Evolutionary conservation across 257 asterid species (phyloP).

Genomic region (Hygrophila difformis): DNA sequence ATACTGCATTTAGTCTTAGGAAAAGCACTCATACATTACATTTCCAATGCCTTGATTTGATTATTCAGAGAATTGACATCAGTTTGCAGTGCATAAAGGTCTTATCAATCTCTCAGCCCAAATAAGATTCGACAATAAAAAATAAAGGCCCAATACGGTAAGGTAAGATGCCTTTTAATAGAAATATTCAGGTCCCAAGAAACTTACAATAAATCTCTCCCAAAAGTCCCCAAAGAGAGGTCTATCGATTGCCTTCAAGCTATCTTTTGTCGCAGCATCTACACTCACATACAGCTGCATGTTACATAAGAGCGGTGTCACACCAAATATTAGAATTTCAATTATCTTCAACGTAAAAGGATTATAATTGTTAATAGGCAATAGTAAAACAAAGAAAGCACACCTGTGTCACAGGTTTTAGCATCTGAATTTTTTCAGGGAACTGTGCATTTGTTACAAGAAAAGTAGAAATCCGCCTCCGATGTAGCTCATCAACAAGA

Average conservation of each 20-base stretch:
- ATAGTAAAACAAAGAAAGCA: constrained; percentile 7
- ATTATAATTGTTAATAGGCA: constrained; percentile 10
- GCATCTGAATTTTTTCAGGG: constrained; percentile 68
- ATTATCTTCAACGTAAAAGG: constrained; percentile 1
- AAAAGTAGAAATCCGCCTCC: constrained; percentile 84
- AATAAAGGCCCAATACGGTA: too few relatives aligned
- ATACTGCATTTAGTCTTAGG: too few relatives aligned
- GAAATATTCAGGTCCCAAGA: neutral
- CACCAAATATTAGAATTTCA: constrained; percentile 12
- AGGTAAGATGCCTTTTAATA: constrained; percentile 3
- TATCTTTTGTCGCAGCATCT: constrained; percentile 96
- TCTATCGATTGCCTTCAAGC: constrained; percentile 96
- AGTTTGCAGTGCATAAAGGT: too few relatives aligned
- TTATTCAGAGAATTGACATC: too few relatives aligned
- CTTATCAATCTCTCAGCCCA: too few relatives aligned
- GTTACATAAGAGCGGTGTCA: constrained; percentile 19
- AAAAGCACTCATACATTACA: too few relatives aligned
- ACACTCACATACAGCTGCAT: constrained; percentile 92
- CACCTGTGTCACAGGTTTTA: constrained; percentile 90
- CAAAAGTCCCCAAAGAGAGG: constrained; percentile 96
- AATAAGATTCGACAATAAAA: too few relatives aligned
- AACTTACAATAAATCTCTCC: constrained; percentile 90
- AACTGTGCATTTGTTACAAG: constrained; percentile 98
- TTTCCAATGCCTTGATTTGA: too few relatives aligned
- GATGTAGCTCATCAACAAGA: constrained; percentile 80